These are phyloP conservation scores for Pseudognaphalium luteoalbum DNA, from an alignment of 129 eudicot species.

Conservation along the genomic window DNA sequence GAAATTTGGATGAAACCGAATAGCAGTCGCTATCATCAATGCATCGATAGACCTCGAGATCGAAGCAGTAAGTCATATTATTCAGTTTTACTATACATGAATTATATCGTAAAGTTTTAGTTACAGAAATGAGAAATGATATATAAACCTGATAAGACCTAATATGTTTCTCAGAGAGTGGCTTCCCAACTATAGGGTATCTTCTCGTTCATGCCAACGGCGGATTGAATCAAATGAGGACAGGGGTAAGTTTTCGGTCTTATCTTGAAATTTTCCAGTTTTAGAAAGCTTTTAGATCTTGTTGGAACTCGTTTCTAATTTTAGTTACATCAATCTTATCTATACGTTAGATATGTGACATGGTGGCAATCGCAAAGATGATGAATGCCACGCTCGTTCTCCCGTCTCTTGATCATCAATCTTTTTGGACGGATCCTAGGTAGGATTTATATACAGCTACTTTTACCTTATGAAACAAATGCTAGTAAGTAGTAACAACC, in stretches of 20 bases:
- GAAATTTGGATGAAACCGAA: slow-evolving; percentile 90
- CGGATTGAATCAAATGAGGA: slow-evolving; percentile 97
- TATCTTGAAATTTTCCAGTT: neutral
- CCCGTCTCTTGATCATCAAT: slow-evolving; percentile 91
- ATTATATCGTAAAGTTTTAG: neutral
- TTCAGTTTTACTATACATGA: neutral
- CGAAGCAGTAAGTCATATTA: slow-evolving; percentile 47
- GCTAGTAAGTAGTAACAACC: neutral
- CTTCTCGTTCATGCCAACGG: slow-evolving; percentile 90
- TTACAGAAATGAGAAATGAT: neutral
- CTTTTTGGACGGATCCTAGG: slow-evolving; percentile 99
- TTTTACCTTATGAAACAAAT: neutral
- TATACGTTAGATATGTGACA: slow-evolving; percentile 76
- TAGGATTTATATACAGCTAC: slow-evolving; percentile 6
- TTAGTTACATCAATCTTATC: neutral
- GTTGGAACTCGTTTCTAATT: neutral
- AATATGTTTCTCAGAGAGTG: slow-evolving; percentile 33
- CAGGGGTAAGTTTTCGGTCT: slow-evolving; percentile 60
- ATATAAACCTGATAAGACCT: neutral
- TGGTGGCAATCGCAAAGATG: slow-evolving; percentile 86
- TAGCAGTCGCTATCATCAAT: slow-evolving; percentile 61
- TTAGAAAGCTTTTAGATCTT: neutral
- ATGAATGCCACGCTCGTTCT: slow-evolving; percentile 98
- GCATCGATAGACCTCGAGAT: slow-evolving; percentile 65
- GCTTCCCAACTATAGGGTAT: slow-evolving; percentile 60